Percentiles rank a stretch among this genome's conserved stretches.
Evolutionary conservation across 148 eudicot species (phyloP).

Genomic region (Camellia lanceoleosa): DNA sequence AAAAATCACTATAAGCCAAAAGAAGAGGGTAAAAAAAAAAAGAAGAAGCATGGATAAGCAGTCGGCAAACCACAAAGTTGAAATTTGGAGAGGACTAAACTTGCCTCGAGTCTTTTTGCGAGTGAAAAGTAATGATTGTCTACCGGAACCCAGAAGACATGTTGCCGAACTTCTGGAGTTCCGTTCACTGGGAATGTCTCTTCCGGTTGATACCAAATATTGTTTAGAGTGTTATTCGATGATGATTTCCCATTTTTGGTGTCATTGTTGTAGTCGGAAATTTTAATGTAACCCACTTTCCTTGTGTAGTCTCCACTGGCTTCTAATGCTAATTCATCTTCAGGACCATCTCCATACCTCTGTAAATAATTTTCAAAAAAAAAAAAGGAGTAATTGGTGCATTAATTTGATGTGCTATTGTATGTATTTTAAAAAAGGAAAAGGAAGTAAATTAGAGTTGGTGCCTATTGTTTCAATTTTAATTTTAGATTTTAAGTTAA

Average conservation of each 20-base stretch:
- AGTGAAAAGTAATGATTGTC: slow-evolving; percentile 32
- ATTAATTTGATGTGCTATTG: too few species aligned
- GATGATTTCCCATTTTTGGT: background rate
- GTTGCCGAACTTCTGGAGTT: slow-evolving; percentile 51
- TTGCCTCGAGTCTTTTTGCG: slow-evolving; percentile 31
- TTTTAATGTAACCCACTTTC: slow-evolving; percentile 25
- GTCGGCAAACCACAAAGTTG: too few species aligned
- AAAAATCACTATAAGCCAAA: too few species aligned
- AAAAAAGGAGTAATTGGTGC: too few species aligned
- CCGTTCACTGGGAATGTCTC: slow-evolving; percentile 54
- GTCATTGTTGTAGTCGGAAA: slow-evolving; percentile 26
- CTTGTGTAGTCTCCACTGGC: slow-evolving; percentile 41
- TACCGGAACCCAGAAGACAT: slow-evolving; percentile 57
- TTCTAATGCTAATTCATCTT: slow-evolving; percentile 32
- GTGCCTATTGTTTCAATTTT: background rate
- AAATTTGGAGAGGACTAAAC: background rate
- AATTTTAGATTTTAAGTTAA: background rate
- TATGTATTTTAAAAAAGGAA: background rate
- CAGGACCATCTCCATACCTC: slow-evolving; percentile 40
- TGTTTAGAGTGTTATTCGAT: slow-evolving; percentile 33
- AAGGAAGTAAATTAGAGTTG: background rate
- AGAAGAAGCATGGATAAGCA: too few species aligned
- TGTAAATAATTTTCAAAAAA: background rate
- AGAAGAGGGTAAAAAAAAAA: too few species aligned
- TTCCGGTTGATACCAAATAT: slow-evolving; percentile 70